Conservation (phyloP, 768 basidiomycete species). For the Pleurotus tuber-regium region DNA sequence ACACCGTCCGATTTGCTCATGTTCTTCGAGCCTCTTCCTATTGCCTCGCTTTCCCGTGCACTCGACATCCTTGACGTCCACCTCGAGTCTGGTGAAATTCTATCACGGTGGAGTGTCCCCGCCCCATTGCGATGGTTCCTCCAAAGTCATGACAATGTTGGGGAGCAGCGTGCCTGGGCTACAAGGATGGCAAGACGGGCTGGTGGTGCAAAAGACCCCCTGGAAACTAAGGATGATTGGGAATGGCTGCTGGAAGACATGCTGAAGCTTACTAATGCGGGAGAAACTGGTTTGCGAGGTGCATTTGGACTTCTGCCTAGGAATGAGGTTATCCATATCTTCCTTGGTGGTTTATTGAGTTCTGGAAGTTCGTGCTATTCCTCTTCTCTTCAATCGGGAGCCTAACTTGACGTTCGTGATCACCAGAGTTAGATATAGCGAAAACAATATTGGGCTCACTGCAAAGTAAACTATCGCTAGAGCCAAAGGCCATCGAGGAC, state of each 20-base stretch:
- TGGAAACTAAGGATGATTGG: slow-evolving; percentile 75
- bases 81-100: slow-evolving; percentile 89
- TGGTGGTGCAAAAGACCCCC: slow-evolving; percentile 50
- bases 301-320: slow-evolving; percentile 76
- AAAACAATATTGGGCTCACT: slow-evolving; percentile 52
- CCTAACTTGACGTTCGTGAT: slow-evolving; percentile 3
- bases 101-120: slow-evolving; percentile 84
- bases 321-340: slow-evolving; percentile 77
- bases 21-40: slow-evolving; percentile 80
- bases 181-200: slow-evolving; percentile 79
- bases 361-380: slow-evolving; percentile 72
- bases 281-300: slow-evolving; percentile 61
- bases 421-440: slow-evolving; percentile 67
- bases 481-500: slow-evolving; percentile 57
- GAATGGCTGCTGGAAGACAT: slow-evolving; percentile 87
- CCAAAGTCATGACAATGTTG: slow-evolving; percentile 61
- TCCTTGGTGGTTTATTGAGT: slow-evolving; percentile 81
- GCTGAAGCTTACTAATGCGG: slow-evolving; percentile 69
- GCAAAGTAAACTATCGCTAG: slow-evolving; percentile 47
- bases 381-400: slow-evolving; percentile 11
- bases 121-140: slow-evolving; percentile 90
- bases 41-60: slow-evolving; percentile 71
- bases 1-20: slow-evolving; percentile 70
- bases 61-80: slow-evolving; percentile 94
- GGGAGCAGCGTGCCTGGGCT: slow-evolving; percentile 81